phyloP scores from a whole-genome alignment of 306 rosid genomes.

The Crataegus laevigata region DNA sequence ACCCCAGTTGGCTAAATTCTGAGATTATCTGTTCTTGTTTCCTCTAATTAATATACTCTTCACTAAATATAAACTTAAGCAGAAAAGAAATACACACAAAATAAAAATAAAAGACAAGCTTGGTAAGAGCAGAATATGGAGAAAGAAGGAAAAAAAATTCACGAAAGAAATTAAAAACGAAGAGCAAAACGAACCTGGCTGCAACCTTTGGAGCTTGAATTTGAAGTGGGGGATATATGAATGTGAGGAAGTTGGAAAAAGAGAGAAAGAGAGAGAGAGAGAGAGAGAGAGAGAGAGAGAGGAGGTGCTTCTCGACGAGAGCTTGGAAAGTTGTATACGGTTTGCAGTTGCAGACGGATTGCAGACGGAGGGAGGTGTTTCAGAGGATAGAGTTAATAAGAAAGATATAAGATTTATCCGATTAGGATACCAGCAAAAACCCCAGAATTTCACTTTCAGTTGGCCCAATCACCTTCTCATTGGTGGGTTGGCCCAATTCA shows the following conservation, averaged over 20 bases:
- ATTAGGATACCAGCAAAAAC: not conserved
- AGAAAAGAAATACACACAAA: not conserved
- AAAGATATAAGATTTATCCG: not conserved
- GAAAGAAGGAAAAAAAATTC: not conserved
- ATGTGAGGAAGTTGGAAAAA: not conserved
- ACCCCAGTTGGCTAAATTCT: not conserved
- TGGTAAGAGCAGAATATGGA: not conserved
- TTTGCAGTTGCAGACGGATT: not conserved
- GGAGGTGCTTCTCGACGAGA: not conserved
- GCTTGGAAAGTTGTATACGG: not conserved
- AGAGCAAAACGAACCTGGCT: not conserved
- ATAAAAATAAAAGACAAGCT: not conserved
- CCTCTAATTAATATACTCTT: not conserved
- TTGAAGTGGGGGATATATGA: not conserved
- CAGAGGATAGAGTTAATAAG: not conserved
- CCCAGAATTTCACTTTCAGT: too few species aligned
- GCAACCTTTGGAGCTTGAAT: not conserved
- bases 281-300: too few species aligned
- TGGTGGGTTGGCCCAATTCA: too few species aligned
- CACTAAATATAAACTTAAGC: not conserved
- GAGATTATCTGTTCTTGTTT: not conserved
- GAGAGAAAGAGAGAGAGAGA: too few species aligned
- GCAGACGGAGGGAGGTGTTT: not conserved
- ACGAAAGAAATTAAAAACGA: not conserved
- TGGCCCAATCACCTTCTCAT: too few species aligned